Evolutionary conservation across 352 stramenopile genomes (phyloP), one percentile per base, ranked within the genome.

Genomic region (Globisporangium abappressorium): DNA sequence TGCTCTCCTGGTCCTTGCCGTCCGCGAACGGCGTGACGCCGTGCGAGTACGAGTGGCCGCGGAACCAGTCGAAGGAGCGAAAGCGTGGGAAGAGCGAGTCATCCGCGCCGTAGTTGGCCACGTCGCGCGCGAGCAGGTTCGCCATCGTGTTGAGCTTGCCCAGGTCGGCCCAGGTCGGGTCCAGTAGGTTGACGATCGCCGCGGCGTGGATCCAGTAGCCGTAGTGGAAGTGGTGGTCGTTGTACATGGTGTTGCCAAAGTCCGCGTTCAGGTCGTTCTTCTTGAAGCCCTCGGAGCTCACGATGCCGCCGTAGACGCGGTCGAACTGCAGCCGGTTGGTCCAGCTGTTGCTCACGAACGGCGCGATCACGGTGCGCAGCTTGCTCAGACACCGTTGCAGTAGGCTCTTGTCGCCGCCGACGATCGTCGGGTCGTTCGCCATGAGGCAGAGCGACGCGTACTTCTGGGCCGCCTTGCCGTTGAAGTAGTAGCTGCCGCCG

Each of bases 201-300:
- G 82, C 84, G 43, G 76, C 46, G 79, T 78, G 72, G 60, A 92
- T 69, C 84, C 84, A 92, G 74, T 92, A 92, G 66, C 84, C 84
- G 62, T 88, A 92, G 63, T 90, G 81, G 58, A 83, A 92, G 70
- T 92, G 84, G 68, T 92, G 84, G 69, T 92, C 84, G 33, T 92
- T 92, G 79, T 90, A 90, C 24, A 90, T 71, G 5, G 80, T 82
- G 72, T 89, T 92, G 66, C 84, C 84, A 62, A 89, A 92, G 69
- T 91, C 82, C 30, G 79, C 80, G 57, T 84, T 85, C 61, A 81
- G 63, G 57, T 91, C 78, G 1, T 73, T 65, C 61, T 34, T 34
- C 30, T 34, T 34, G 65, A 90, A 93, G 12, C 83, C 77, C 60
- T 91, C 70, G 0, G 78, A 86, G 67, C 76, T 89, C 57, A 94